These are phyloP conservation scores for Pouteria glomerata DNA, from an alignment of 148 eudicot genomes.

Conservation along the genomic window DNA sequence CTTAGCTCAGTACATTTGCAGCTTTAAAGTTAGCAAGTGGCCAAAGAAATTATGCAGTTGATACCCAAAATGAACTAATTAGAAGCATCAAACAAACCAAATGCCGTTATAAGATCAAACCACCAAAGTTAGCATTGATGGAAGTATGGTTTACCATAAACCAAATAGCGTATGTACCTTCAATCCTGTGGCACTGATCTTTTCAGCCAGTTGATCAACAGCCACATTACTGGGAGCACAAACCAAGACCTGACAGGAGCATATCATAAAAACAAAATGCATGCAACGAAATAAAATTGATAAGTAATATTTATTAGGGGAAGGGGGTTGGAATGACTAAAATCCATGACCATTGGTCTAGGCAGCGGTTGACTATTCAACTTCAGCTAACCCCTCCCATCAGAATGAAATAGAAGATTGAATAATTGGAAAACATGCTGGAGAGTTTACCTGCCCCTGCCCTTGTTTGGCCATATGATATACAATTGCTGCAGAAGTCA, in stretches of 20 bases:
- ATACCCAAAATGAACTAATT: background rate
- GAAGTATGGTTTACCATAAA: background rate
- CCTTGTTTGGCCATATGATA: conserved; percentile 99
- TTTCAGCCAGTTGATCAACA: conserved; percentile 97
- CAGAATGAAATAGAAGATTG: too few relatives aligned
- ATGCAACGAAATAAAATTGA: too few relatives aligned
- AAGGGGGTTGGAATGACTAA: too few relatives aligned
- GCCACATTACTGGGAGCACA: conserved; percentile 99
- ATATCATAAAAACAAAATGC: background rate
- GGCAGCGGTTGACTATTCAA: too few relatives aligned
- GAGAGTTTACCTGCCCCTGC: conserved; percentile 99
- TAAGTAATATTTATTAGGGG: too few relatives aligned
- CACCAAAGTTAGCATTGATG: background rate
- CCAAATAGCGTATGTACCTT: conserved; percentile 46
- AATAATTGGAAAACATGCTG: too few relatives aligned
- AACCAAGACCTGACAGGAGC: conserved; percentile 66
- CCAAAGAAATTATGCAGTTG: background rate
- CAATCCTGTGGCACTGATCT: conserved; percentile 98
- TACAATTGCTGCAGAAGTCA: conserved; percentile 98
- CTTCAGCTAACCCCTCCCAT: too few relatives aligned
- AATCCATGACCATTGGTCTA: too few relatives aligned
- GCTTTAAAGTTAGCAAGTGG: background rate
- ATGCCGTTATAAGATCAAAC: too few relatives aligned
- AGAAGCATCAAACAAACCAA: background rate
- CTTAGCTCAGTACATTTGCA: background rate